These are phyloP conservation scores for Aspergillus latus DNA, from an alignment of 2,329 filamentous ascomycete genomes.

Conservation along the genomic window DNA sequence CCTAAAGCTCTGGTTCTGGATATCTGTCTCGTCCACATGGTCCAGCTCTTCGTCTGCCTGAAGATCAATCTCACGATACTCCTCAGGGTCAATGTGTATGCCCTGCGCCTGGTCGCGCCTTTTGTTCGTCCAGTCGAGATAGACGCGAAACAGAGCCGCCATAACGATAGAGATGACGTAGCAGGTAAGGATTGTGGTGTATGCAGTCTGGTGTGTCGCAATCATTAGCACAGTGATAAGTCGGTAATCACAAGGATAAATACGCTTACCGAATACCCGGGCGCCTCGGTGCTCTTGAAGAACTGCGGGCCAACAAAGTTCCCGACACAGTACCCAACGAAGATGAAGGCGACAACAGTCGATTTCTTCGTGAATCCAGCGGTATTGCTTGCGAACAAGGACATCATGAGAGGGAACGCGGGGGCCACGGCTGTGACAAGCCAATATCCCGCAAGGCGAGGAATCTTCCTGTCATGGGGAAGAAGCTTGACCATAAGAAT, in stretches of 20 bases:
- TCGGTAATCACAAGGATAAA: background rate
- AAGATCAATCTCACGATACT: slow-evolving; percentile 12
- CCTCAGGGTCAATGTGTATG: slow-evolving; percentile 17
- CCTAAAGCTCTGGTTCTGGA: slow-evolving; percentile 22
- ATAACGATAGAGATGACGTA: slow-evolving; percentile 21
- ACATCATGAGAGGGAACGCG: slow-evolving; percentile 23
- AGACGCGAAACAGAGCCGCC: slow-evolving; percentile 13
- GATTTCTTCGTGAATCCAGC: slow-evolving; percentile 24
- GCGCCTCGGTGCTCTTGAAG: slow-evolving; percentile 18
- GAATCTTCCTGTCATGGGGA: slow-evolving; percentile 13
- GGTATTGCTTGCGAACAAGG: slow-evolving; percentile 16
- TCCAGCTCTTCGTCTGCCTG: slow-evolving; percentile 17
- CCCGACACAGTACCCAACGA: slow-evolving; percentile 20
- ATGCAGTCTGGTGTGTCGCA: slow-evolving; percentile 17
- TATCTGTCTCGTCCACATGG: slow-evolving; percentile 23
- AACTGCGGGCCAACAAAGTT: slow-evolving; percentile 22
- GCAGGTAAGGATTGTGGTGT: slow-evolving; percentile 23
- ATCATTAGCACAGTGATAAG: background rate
- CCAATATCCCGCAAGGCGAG: slow-evolving; percentile 24
- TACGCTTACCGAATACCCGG: slow-evolving; percentile 11
- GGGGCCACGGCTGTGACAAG: slow-evolving; percentile 20
- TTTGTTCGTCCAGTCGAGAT: slow-evolving; percentile 17
- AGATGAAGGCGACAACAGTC: slow-evolving; percentile 18
- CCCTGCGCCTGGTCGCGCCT: slow-evolving; percentile 19
- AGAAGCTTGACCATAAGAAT: slow-evolving; percentile 25